Conservation (phyloP, 2,329 filamentous ascomycete genomes). For the Xylariales sp. region DNA sequence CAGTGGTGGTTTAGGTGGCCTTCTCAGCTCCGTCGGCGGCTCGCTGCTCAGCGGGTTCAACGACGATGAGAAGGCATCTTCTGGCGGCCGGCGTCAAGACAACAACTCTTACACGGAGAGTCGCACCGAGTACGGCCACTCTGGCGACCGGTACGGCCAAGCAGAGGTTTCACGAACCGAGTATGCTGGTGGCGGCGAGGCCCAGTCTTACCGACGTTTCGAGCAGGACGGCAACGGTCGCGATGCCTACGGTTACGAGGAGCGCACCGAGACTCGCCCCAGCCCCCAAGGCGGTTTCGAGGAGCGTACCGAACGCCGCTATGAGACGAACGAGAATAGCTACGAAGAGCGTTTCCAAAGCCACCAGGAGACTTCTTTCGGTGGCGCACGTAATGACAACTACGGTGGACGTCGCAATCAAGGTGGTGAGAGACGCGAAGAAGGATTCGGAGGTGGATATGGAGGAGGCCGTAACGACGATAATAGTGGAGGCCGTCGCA, state of each 20-base stretch:
- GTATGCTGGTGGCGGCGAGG: conserved; percentile 51
- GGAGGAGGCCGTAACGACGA: conserved; percentile 14
- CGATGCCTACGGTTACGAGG: conserved; percentile 53
- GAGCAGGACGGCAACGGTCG: conserved; percentile 47
- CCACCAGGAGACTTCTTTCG: conserved; percentile 13
- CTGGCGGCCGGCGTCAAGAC: conserved; percentile 47
- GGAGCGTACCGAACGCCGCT: conserved; percentile 51
- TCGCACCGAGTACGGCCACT: conserved; percentile 57
- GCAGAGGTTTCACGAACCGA: conserved; percentile 56
- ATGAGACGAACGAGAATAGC: conserved; percentile 30
- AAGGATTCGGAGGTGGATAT: conserved; percentile 2
- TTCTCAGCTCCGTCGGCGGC: conserved; percentile 65
- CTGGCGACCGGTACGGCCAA: conserved; percentile 54
- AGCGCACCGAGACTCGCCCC: conserved; percentile 50
- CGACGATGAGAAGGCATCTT: conserved; percentile 49
- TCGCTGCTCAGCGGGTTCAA: conserved; percentile 61
- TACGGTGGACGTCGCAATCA: conserved; percentile 11
- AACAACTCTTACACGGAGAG: conserved; percentile 57
- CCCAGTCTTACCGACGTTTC: conserved; percentile 57
- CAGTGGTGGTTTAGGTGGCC: conserved; percentile 61
- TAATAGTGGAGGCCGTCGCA: conserved; percentile 7
- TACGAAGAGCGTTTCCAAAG: conserved; percentile 18
- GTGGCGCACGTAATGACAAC: conserved; percentile 15
- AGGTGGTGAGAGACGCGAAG: conserved; percentile 13
- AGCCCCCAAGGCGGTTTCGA: conserved; percentile 52